phyloP scores from a whole-genome alignment of 805 yeast species.

The Candida xyloterini region DNA sequence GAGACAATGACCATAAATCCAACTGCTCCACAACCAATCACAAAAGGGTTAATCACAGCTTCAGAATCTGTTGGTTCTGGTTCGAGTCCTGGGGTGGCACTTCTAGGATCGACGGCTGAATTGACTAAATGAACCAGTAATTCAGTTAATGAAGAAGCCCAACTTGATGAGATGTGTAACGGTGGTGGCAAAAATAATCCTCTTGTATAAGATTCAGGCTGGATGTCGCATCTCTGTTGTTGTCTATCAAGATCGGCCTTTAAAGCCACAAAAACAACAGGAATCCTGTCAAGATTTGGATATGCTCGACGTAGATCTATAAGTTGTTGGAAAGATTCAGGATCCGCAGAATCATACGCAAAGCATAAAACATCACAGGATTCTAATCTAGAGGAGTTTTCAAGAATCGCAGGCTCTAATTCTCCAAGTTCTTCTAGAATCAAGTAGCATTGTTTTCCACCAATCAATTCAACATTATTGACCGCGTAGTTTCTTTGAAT shows the following conservation, averaged over 20 bases:
- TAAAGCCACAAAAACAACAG: slow-evolving; percentile 83
- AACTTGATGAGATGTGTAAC: slow-evolving; percentile 81
- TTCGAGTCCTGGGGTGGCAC: slow-evolving; percentile 74
- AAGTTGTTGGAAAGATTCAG: slow-evolving; percentile 85
- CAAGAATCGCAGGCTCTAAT: slow-evolving; percentile 76
- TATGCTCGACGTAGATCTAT: slow-evolving; percentile 65
- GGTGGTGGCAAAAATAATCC: slow-evolving; percentile 72
- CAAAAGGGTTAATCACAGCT: slow-evolving; percentile 45
- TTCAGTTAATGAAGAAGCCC: slow-evolving; percentile 86
- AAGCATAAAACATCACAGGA: slow-evolving; percentile 90
- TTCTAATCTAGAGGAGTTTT: slow-evolving; percentile 62
- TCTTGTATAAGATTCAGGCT: slow-evolving; percentile 84
- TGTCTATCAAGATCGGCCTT: slow-evolving; percentile 96
- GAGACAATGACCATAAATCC: slow-evolving; percentile 63
- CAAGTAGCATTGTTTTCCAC: slow-evolving; percentile 93
- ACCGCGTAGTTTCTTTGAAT: slow-evolving; percentile 79
- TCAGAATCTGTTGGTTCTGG: slow-evolving; percentile 54
- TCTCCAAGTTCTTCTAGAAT: slow-evolving; percentile 90
- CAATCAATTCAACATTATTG: slow-evolving; percentile 87
- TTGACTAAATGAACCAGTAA: slow-evolving; percentile 83
- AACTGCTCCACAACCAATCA: slow-evolving; percentile 67
- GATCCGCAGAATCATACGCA: slow-evolving; percentile 92
- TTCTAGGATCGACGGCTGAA: slow-evolving; percentile 76
- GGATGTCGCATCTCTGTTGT: slow-evolving; percentile 81
- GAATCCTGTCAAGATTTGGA: slow-evolving; percentile 60